A percentile compares a stretch with the other conserved stretches of the same genome.
Evolutionary conservation across 495 filamentous ascomycete genomes (phyloP).

Genomic region (Talaromyces thailandensis): DNA sequence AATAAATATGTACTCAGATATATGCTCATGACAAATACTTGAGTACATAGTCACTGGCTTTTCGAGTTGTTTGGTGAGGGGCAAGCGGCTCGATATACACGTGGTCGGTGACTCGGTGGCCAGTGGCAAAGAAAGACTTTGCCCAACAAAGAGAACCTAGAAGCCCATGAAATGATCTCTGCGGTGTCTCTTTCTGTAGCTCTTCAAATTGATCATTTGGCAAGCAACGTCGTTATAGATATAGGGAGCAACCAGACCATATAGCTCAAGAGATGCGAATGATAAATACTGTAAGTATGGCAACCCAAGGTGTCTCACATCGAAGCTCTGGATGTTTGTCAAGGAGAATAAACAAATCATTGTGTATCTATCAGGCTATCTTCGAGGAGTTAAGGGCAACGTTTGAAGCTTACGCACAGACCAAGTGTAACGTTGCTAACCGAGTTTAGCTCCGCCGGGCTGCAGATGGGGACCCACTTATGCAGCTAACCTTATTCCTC

Average conservation of each 20-base stretch:
- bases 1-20: not conserved
- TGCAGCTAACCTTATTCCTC: not conserved
- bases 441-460: not conserved
- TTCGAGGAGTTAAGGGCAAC: not conserved
- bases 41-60: not conserved
- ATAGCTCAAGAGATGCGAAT: not conserved
- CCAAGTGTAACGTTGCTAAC: not conserved
- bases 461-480: not conserved
- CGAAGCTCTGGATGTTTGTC: not conserved
- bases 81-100: not conserved
- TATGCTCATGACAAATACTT: not conserved
- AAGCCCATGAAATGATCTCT: not conserved
- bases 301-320: too few relatives aligned
- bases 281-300: too few relatives aligned
- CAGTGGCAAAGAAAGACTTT: not conserved
- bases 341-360: not conserved
- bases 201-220: not conserved
- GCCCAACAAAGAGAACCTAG: not conserved
- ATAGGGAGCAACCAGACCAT: not conserved
- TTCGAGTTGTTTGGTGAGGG: not conserved
- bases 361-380: not conserved
- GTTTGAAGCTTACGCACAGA: conserved; percentile 1
- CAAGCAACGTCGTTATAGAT: not conserved
- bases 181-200: not conserved
- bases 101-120: not conserved